phyloP scores from a whole-genome alignment of 1,139 yeast genomes.

The Trichomonascaceae sp. region DNA sequence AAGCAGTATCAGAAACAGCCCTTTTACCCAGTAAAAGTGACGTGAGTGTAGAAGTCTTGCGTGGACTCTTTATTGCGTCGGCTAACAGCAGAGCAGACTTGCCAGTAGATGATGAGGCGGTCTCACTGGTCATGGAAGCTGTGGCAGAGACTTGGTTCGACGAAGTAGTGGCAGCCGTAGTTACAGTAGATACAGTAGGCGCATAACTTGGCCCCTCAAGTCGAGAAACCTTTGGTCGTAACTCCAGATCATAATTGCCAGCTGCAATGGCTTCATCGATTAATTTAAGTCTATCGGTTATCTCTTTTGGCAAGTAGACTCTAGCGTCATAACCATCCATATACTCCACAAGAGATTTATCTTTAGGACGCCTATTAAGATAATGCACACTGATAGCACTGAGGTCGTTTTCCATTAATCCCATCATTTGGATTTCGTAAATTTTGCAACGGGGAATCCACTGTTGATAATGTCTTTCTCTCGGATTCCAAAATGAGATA shows the following conservation, averaged over 20 bases:
- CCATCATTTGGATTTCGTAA: slow-evolving; percentile 97
- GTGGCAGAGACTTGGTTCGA: slow-evolving; percentile 16
- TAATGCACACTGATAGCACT: slow-evolving; percentile 59
- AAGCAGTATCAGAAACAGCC: slow-evolving; percentile 1
- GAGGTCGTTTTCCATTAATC: slow-evolving; percentile 85
- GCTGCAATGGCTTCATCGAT: slow-evolving; percentile 22
- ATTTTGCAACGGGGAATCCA: slow-evolving; percentile 95
- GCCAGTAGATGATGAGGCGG: slow-evolving; percentile 19
- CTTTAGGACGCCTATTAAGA: slow-evolving; percentile 27
- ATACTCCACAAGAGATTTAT: slow-evolving; percentile 39
- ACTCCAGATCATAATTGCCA: slow-evolving; percentile 17
- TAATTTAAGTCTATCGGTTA: slow-evolving; percentile 19
- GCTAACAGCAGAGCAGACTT: slow-evolving; percentile 15
- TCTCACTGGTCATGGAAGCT: slow-evolving; percentile 22
- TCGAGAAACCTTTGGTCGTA: slow-evolving; percentile 20
- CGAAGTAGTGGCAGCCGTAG: background rate
- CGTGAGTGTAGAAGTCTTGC: slow-evolving; percentile 21
- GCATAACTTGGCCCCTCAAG: slow-evolving; percentile 8
- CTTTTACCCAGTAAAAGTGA: slow-evolving; percentile 14
- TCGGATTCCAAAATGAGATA: slow-evolving; percentile 70
- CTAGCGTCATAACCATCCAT: slow-evolving; percentile 60
- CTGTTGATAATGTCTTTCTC: slow-evolving; percentile 42
- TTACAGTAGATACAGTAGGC: background rate
- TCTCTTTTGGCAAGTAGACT: slow-evolving; percentile 24
- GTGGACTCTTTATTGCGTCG: slow-evolving; percentile 18